These are phyloP conservation scores for Dendrothele bispora DNA, from an alignment of 768 basidiomycete species.

Conservation along the genomic window DNA sequence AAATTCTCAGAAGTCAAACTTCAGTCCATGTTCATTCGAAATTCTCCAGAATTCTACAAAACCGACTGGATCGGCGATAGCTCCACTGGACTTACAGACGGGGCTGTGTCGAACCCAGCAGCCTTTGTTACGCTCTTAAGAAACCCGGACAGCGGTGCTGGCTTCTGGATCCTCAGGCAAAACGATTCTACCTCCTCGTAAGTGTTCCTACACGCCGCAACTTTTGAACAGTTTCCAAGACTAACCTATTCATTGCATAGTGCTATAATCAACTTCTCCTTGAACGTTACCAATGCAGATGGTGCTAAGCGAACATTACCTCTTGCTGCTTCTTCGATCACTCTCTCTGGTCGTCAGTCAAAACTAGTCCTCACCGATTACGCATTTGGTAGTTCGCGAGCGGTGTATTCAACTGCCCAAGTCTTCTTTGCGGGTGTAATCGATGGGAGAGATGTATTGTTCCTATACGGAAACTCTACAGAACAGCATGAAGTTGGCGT, in stretches of 20 bases:
- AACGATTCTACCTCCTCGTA: constrained; percentile 65
- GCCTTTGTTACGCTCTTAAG: constrained; percentile 61
- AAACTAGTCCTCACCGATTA: constrained; percentile 76
- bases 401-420: constrained; percentile 72
- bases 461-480: constrained; percentile 55
- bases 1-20: constrained; percentile 81
- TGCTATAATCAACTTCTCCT: constrained; percentile 51
- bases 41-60: constrained; percentile 77
- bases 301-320: constrained; percentile 58
- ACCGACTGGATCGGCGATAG: constrained; percentile 73
- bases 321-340: constrained; percentile 48
- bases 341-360: constrained; percentile 68
- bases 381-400: constrained; percentile 58
- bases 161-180: constrained; percentile 75
- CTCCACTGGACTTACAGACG: constrained; percentile 38
- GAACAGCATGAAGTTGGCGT: constrained; percentile 59
- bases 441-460: constrained; percentile 60
- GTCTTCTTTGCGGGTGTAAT: constrained; percentile 68
- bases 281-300: constrained; percentile 55
- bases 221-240: neutral
- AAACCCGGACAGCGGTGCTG: constrained; percentile 66
- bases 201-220: constrained; percentile 18
- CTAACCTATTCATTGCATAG: constrained; percentile 24
- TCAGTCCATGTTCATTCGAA: constrained; percentile 76
- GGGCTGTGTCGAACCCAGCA: constrained; percentile 32